Base-by-base conservation (phyloP, 257 asterid genomes). In the Craterostigma plantagineum region DNA sequence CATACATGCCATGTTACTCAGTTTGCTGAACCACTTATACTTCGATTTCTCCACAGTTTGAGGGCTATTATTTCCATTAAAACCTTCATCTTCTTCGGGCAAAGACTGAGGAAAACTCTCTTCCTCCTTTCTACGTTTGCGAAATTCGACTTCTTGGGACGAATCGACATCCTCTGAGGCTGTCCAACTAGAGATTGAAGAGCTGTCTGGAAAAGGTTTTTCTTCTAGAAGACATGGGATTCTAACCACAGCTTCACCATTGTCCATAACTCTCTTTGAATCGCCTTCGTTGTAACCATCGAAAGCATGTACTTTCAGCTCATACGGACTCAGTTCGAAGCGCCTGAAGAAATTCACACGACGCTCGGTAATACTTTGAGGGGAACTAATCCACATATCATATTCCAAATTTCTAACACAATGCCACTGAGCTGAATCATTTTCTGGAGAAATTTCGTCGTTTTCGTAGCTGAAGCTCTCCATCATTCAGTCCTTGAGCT, bases 361-460 rank as follows among this genome's bases (percentile, higher is more conserved):
- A 2, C 99, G 77, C 61, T 83, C 95, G 14, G 41, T 53, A 53
- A 90, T 79, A 55, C 95, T 83, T 43, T 43, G 61, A n/a, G 95
- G 95, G 62, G 77, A 70, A 53, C 53, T 68, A 43, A 60, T 43
- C 95, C 99, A 83, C 60, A 79, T 43, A 58, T 72, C 92, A 49
- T 73, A 83, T 9, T 59, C 75, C 58, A 57, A 33, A 58, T 60
- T 56, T 35, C 66, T 57, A 39, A 42, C 9, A 30, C 52, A 56
- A 0, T 48, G 36, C 59, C 38, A 45, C 49, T 59, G 41, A 49
- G 39, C 63, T 10, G 34, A 62, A 61, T 71, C 84, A 34, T 70
- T 53, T 18, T 54, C 63, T 33, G 67, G 68, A 11, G 60, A 44
- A 64, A 83, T 61, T 42, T 79, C 78, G 4, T 56, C 81, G 7